These are phyloP conservation scores for Geotrichum macrosporum DNA, from an alignment of 1,139 yeast species.

Conservation along the genomic window DNA sequence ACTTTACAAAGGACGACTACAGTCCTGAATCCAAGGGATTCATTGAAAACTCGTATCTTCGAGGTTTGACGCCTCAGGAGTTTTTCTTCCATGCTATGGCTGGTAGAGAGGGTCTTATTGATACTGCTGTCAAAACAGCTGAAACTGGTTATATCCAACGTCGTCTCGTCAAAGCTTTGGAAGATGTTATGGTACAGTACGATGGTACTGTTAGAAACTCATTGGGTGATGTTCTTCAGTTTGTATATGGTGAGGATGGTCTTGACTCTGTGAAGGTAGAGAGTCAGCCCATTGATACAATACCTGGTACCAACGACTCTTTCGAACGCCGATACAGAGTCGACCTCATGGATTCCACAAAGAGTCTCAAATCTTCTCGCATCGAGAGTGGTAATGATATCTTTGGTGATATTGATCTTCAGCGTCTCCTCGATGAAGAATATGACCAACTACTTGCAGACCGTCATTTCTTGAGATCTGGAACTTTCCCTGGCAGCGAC, in stretches of 20 bases:
- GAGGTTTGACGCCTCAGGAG: conserved; percentile 98
- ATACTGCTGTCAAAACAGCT: conserved; percentile 98
- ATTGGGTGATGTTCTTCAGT: conserved; percentile 91
- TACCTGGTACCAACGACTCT: conserved; percentile 82
- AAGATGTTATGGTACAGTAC: conserved; percentile 97
- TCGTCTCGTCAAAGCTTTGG: conserved; percentile 96
- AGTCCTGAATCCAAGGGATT: conserved; percentile 98
- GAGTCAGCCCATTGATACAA: conserved; percentile 92
- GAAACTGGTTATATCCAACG: conserved; percentile 99
- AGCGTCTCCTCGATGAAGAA: conserved; percentile 77
- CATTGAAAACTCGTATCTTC: conserved; percentile 91
- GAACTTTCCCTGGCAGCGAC: conserved; percentile 89
- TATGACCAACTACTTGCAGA: conserved; percentile 71
- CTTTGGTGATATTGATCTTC: conserved; percentile 82
- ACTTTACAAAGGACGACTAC: conserved; percentile 96
- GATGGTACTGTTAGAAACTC: conserved; percentile 99
- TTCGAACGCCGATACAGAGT: conserved; percentile 83
- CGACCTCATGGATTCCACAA: conserved; percentile 69
- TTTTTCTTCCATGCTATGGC: conserved; percentile 99
- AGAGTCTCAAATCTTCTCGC: conserved; percentile 62
- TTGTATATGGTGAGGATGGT: conserved; percentile 98
- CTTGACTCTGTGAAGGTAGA: conserved; percentile 97
- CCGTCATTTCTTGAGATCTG: conserved; percentile 70
- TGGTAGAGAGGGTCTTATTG: conserved; percentile 99
- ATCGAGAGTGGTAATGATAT: conserved; percentile 89